Evolutionary conservation across 257 asterid genomes (phyloP).

Genomic region (Penstemon newberryi): DNA sequence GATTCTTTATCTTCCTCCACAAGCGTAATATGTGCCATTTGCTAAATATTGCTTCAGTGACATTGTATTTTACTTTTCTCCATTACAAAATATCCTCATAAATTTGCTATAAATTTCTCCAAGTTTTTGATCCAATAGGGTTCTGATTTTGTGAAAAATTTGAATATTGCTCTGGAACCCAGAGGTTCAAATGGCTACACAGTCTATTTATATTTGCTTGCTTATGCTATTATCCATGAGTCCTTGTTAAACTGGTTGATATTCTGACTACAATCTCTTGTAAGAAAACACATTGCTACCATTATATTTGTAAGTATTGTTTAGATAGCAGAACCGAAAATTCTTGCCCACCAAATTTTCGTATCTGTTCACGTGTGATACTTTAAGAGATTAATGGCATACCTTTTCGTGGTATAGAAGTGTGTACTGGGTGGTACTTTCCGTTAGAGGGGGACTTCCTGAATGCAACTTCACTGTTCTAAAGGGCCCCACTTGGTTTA

Average conservation of each 20-base stretch:
- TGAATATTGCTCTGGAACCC: constrained; percentile 24
- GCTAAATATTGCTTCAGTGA: neutral
- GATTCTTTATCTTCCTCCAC: constrained; percentile 24
- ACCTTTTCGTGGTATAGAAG: neutral
- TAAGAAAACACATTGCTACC: neutral
- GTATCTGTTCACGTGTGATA: neutral
- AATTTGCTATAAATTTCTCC: neutral
- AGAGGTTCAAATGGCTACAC: neutral
- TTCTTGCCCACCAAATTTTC: neutral
- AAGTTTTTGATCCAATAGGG: constrained; percentile 1
- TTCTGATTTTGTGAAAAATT: neutral
- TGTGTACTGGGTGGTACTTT: neutral
- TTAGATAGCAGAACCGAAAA: neutral
- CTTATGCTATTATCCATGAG: neutral
- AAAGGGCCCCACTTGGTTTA: neutral
- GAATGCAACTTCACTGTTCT: neutral
- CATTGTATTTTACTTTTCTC: neutral
- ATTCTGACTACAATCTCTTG: constrained; percentile 17
- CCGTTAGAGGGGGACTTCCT: neutral
- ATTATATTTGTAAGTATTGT: neutral
- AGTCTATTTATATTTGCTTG: constrained; percentile 7
- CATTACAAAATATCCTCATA: neutral
- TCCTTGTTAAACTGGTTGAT: constrained; percentile 19
- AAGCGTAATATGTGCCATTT: neutral
- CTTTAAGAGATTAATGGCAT: neutral